Evolutionary conservation across 2,329 filamentous ascomycete genomes (phyloP).

Genomic region (Drechslerella dactyloides): DNA sequence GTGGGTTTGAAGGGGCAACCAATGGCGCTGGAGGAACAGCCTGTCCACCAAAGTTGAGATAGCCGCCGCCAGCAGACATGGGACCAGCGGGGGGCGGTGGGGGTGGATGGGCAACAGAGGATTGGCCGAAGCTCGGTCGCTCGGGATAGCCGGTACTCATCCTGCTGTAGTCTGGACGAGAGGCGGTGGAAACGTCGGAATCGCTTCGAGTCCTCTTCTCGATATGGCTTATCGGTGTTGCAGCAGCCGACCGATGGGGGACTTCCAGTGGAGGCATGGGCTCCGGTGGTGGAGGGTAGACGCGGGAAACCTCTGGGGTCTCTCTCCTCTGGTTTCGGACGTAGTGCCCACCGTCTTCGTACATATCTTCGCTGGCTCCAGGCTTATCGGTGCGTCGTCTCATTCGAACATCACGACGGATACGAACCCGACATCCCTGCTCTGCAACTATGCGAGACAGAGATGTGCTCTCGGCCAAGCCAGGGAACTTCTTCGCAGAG

Average conservation of each 20-base stretch:
- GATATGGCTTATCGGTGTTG: slow-evolving; percentile 48
- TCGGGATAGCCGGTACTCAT: slow-evolving; percentile 43
- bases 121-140: slow-evolving; percentile 33
- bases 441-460: slow-evolving; percentile 91
- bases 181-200: slow-evolving; percentile 54
- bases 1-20: slow-evolving; percentile 43
- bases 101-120: slow-evolving; percentile 14
- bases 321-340: slow-evolving; percentile 47
- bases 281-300: slow-evolving; percentile 39
- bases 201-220: slow-evolving; percentile 54
- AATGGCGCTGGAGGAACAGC: slow-evolving; percentile 42
- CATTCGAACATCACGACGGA: slow-evolving; percentile 92
- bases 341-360: slow-evolving; percentile 66
- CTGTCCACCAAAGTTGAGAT: slow-evolving; percentile 48
- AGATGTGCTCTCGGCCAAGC: slow-evolving; percentile 83
- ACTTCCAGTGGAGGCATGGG: slow-evolving; percentile 52
- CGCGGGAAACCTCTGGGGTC: slow-evolving; percentile 38
- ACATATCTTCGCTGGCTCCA: slow-evolving; percentile 63
- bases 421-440: slow-evolving; percentile 94
- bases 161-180: slow-evolving; percentile 42
- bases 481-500: slow-evolving; percentile 98
- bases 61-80: slow-evolving; percentile 29
- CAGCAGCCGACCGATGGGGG: slow-evolving; percentile 52
- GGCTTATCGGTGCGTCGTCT: slow-evolving; percentile 78
- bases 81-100: slow-evolving; percentile 31